phyloP scores from a whole-genome alignment of 2,329 filamentous ascomycete genomes.

The Fusarium marasasianum region DNA sequence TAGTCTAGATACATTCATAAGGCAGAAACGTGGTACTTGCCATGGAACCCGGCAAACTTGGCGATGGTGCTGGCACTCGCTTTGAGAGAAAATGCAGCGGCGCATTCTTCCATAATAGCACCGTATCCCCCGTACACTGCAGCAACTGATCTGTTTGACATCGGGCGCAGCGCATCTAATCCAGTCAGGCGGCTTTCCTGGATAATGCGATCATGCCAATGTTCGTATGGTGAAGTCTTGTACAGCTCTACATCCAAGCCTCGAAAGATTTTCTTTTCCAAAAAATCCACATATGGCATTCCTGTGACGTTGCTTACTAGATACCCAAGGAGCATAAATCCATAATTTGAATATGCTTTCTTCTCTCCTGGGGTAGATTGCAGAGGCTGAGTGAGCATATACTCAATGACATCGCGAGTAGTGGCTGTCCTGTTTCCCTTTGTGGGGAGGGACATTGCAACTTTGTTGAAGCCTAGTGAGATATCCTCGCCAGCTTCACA shows the following conservation, averaged over 20 bases:
- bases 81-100: conserved; percentile 17
- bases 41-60: conserved; percentile 14
- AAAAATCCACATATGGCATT: conserved; percentile 22
- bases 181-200: conserved; percentile 25
- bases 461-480: conserved; percentile 12
- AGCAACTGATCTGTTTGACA: not conserved
- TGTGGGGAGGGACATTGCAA: not conserved
- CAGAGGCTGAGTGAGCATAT: conserved; percentile 15
- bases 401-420: conserved; percentile 26
- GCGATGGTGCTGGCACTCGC: conserved; percentile 28
- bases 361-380: conserved; percentile 17
- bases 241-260: conserved; percentile 22
- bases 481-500: conserved; percentile 15
- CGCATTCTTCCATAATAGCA: conserved; percentile 32
- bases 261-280: conserved; percentile 19
- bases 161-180: conserved; percentile 3
- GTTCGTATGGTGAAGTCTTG: conserved; percentile 2
- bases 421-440: conserved; percentile 22
- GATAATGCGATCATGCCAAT: conserved; percentile 15
- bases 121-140: conserved; percentile 22
- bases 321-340: conserved; percentile 19
- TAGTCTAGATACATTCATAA: not conserved
- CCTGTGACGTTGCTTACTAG: conserved; percentile 22
- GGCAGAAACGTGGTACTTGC: not conserved
- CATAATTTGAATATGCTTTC: conserved; percentile 30